Evolutionary conservation across 306 rosid species (phyloP), one percentile per base, ranked within the genome.

Genomic region (Rubus parviflorus): DNA sequence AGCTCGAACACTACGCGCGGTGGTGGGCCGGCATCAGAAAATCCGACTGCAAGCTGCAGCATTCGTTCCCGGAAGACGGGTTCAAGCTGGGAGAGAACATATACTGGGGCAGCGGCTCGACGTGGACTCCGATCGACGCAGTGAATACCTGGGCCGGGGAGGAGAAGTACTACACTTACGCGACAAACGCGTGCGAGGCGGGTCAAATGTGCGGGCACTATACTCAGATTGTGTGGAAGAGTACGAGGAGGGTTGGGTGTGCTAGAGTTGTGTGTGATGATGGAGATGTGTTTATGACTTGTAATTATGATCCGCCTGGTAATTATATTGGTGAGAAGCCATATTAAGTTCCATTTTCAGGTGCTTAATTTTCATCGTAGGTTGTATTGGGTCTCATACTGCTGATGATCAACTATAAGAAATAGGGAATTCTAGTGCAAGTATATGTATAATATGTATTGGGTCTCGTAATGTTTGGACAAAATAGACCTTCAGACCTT

Each of bases 181-280:
- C 17, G 2, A 88, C 88, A 0, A 93, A 91, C 17, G 38, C 79
- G 0, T 93, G 98, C 64, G 89, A 69, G 37, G 77, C 70, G 0
- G 98, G 89, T 3, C 90, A 91, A 35, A 89, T 93, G 92, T 93
- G 98, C 54, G 98, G 98, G 7, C 98, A 93, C 75, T 93, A 89
- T 68, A 93, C 98, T 42, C 98, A 93, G 54, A 88, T 93, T 0
- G 98, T 93, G 78, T 93, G 98, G 98, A 83, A 84, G 75, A 85
- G 16, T 52, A 93, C 97, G 0, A 79, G 81, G 22, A 89, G 91
- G 41, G 68, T 93, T 51, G 98, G 95, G 4, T 93, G 98, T 74
- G 97, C 93, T 12, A 70, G 98, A 8, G 90, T 81, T 47, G 89
- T 88, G 6, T 93, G 98, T 12, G 93, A 89, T 25, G 81, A 68